Conservation (phyloP, 2,329 filamentous ascomycete genomes). For the Penicillium rolfsii region DNA sequence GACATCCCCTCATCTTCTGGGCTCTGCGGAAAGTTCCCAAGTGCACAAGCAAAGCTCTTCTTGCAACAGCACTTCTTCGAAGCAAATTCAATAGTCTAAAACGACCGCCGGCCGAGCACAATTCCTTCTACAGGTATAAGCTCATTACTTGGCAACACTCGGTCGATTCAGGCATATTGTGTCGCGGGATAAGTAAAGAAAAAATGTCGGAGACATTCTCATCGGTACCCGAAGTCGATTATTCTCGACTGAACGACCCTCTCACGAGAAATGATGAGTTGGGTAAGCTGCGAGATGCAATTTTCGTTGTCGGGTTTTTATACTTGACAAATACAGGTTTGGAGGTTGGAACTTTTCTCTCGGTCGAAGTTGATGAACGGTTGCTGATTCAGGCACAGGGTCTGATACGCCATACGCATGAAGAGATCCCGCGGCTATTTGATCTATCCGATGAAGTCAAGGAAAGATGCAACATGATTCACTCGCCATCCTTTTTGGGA, state of each 20-base stretch:
- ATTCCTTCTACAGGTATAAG: not conserved
- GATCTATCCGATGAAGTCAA: conserved; percentile 32
- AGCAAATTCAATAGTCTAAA: not conserved
- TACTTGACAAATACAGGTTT: conserved; percentile 42
- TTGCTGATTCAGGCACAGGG: conserved; percentile 15
- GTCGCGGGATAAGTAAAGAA: not conserved
- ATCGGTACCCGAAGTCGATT: conserved; percentile 38
- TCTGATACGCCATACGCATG: conserved; percentile 30
- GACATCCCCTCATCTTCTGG: not conserved
- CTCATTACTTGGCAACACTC: not conserved
- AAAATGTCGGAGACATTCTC: conserved; percentile 34
- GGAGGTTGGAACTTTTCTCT: conserved; percentile 28
- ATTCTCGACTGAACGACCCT: conserved; percentile 29
- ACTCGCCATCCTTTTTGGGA: conserved; percentile 39
- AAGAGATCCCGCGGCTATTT: conserved; percentile 31
- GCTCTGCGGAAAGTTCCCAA: not conserved
- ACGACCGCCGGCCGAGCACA: not conserved
- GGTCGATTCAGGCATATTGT: not conserved
- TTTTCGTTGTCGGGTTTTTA: conserved; percentile 42
- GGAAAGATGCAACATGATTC: conserved; percentile 37
- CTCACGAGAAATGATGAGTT: conserved; percentile 32
- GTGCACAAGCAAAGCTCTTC: not conserved
- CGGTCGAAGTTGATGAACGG: not conserved
- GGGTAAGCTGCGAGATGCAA: conserved; percentile 34
- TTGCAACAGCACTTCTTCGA: not conserved